Evolutionary conservation across 1,139 yeast genomes (phyloP).

Genomic region (Geotrichum klebahnii): DNA sequence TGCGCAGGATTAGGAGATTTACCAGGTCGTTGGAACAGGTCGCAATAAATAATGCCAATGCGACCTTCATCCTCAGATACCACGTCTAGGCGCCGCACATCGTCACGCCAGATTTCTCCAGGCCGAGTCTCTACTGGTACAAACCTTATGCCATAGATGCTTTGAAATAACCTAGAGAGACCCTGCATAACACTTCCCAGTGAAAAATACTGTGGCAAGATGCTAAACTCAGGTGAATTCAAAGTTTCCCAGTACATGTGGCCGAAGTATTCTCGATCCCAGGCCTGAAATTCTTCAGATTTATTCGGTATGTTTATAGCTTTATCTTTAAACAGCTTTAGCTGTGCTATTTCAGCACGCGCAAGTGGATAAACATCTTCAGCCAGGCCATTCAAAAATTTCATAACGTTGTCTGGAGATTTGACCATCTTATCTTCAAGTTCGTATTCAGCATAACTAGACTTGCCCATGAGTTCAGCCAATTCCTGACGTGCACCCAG

Average conservation of each 20-base stretch:
- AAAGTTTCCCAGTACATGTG: conserved; percentile 36
- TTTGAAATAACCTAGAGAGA: conserved; percentile 62
- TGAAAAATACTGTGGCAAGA: conserved; percentile 55
- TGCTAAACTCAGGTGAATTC: conserved; percentile 24
- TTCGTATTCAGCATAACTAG: conserved; percentile 74
- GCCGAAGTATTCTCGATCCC: conserved; percentile 84
- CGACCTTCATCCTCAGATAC: conserved; percentile 54
- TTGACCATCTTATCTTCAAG: conserved; percentile 89
- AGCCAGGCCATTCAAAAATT: conserved; percentile 62
- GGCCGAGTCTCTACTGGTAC: conserved; percentile 58
- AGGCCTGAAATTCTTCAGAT: conserved; percentile 52
- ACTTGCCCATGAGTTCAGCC: conserved; percentile 69
- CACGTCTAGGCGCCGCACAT: conserved; percentile 78
- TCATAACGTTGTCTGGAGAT: conserved; percentile 66
- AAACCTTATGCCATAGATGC: conserved; percentile 71
- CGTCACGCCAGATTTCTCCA: conserved; percentile 91
- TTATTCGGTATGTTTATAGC: conserved; percentile 40
- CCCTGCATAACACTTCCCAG: conserved; percentile 87
- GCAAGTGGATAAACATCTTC: conserved; percentile 53
- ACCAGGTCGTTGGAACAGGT: conserved; percentile 57
- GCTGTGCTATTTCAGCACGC: conserved; percentile 50
- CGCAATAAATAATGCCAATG: conserved; percentile 65
- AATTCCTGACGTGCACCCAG: conserved; percentile 64
- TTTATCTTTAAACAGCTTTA: conserved; percentile 33
- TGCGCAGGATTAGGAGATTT: conserved; percentile 80